Percentiles rank a stretch among this genome's conserved stretches.
phyloP scores from a whole-genome alignment of 306 rosid species.

The Dalbergia oliveri region DNA sequence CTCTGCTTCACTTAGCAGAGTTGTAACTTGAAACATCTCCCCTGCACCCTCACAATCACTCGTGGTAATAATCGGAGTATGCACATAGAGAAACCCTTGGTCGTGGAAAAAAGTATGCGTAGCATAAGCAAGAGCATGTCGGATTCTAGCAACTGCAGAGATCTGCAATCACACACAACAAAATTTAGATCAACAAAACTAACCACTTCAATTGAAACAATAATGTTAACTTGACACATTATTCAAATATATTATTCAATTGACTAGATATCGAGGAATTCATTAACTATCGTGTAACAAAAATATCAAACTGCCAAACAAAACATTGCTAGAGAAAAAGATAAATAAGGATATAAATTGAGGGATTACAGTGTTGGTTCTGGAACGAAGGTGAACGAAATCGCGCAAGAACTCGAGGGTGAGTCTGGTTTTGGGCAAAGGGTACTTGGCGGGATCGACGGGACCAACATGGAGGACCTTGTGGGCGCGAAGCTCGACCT shows the following conservation, averaged over 20 bases:
- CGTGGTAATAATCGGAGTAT: slow-evolving; percentile 93
- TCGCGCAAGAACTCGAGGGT: slow-evolving; percentile 85
- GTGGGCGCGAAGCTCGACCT: slow-evolving; percentile 82
- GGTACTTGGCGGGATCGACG: slow-evolving; percentile 89
- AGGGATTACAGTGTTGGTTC: slow-evolving; percentile 79
- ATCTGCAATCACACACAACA: slow-evolving; percentile 59
- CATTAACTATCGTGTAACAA: too few species aligned
- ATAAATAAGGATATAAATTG: not conserved
- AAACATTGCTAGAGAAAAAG: not conserved
- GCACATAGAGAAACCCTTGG: slow-evolving; percentile 86
- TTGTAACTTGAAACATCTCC: slow-evolving; percentile 99
- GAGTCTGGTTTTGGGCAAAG: slow-evolving; percentile 82
- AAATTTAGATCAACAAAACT: too few species aligned
- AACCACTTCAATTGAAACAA: not conserved
- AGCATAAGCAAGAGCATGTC: slow-evolving; percentile 89
- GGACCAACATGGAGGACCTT: slow-evolving; percentile 81
- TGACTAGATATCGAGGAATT: too few species aligned
- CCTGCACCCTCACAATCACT: slow-evolving; percentile 99
- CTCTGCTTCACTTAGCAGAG: slow-evolving; percentile 84
- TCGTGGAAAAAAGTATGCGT: slow-evolving; percentile 84
- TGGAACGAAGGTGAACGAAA: slow-evolving; percentile 84
- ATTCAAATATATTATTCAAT: too few species aligned
- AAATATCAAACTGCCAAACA: too few species aligned
- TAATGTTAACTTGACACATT: too few species aligned
- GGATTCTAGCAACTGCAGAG: slow-evolving; percentile 86